Evolutionary conservation across 257 asterid genomes (phyloP).

Genomic region (Agastache rugosa): DNA sequence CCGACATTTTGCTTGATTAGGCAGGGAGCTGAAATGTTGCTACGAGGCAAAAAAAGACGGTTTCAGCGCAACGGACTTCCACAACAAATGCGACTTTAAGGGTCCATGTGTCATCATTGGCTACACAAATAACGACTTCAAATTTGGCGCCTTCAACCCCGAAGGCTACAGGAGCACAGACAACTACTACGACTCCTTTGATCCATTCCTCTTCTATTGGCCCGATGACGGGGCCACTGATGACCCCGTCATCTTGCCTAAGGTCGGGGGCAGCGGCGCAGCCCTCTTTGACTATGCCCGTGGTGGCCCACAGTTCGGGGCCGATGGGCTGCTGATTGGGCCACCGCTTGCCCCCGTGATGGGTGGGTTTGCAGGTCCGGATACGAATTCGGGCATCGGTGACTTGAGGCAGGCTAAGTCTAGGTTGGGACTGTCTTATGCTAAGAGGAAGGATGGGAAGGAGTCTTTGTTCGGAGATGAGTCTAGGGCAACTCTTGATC

Average conservation of each 20-base stretch:
- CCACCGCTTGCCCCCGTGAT: slow-evolving; percentile 92
- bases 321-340: slow-evolving; percentile 86
- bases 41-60: slow-evolving; percentile 85
- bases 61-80: slow-evolving; percentile 82
- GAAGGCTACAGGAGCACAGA: slow-evolving; percentile 95
- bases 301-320: slow-evolving; percentile 96
- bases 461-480: slow-evolving; percentile 88
- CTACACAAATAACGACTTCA: slow-evolving; percentile 64
- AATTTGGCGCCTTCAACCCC: slow-evolving; percentile 90
- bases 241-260: slow-evolving; percentile 59
- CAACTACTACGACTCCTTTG: slow-evolving; percentile 82
- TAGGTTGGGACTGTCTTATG: slow-evolving; percentile 86
- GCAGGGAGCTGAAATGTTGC: slow-evolving; percentile 82
- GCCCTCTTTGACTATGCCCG: slow-evolving; percentile 92
- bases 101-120: slow-evolving; percentile 91
- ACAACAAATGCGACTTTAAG: slow-evolving; percentile 75
- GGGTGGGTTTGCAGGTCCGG: slow-evolving; percentile 96
- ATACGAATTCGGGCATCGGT: slow-evolving; percentile 83
- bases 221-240: slow-evolving; percentile 19
- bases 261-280: slow-evolving; percentile 96
- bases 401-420: slow-evolving; percentile 84
- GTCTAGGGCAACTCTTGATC: slow-evolving; percentile 55
- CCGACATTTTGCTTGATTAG: slow-evolving; percentile 36
- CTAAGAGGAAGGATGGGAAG: slow-evolving; percentile 79
- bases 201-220: slow-evolving; percentile 89